These are phyloP conservation scores for Exophiala xenobiotica DNA, from an alignment of 2,329 filamentous ascomycete genomes.

Conservation along the genomic window DNA sequence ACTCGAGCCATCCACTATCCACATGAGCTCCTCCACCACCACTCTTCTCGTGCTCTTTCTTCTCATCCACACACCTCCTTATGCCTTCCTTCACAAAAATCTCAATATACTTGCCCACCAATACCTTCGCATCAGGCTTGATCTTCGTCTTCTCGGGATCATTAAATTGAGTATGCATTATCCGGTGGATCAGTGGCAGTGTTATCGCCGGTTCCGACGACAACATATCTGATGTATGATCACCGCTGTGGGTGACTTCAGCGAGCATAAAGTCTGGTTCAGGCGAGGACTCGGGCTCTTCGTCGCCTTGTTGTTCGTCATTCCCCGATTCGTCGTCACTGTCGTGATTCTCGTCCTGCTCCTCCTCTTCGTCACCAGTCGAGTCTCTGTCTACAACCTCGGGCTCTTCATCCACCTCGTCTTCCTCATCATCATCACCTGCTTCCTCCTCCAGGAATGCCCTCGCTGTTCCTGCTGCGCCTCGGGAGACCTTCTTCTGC, in stretches of 20 bases:
- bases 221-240: constrained; percentile 26
- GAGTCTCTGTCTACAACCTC: constrained; percentile 3
- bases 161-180: constrained; percentile 77
- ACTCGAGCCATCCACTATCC: constrained; percentile 51
- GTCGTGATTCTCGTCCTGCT: neutral
- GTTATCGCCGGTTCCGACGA: constrained; percentile 58
- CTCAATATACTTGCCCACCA: constrained; percentile 83
- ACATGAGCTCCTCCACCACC: constrained; percentile 33
- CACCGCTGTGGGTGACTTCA: constrained; percentile 39
- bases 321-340: constrained; percentile 7
- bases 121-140: constrained; percentile 71
- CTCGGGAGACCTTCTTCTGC: neutral
- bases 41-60: constrained; percentile 46
- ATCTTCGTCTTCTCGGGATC: constrained; percentile 68
- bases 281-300: constrained; percentile 25
- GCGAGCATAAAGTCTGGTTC: constrained; percentile 51
- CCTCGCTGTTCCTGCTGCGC: constrained; percentile 12
- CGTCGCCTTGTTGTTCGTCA: constrained; percentile 10
- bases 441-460: constrained; percentile 11
- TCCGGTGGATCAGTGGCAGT: constrained; percentile 67
- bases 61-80: constrained; percentile 72
- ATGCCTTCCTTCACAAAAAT: constrained; percentile 88
- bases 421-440: constrained; percentile 12
- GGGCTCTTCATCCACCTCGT: neutral
- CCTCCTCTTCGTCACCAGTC: neutral